These are phyloP conservation scores for Aethionema arabicum DNA, from an alignment of 345 rosid genomes.

Conservation along the genomic window DNA sequence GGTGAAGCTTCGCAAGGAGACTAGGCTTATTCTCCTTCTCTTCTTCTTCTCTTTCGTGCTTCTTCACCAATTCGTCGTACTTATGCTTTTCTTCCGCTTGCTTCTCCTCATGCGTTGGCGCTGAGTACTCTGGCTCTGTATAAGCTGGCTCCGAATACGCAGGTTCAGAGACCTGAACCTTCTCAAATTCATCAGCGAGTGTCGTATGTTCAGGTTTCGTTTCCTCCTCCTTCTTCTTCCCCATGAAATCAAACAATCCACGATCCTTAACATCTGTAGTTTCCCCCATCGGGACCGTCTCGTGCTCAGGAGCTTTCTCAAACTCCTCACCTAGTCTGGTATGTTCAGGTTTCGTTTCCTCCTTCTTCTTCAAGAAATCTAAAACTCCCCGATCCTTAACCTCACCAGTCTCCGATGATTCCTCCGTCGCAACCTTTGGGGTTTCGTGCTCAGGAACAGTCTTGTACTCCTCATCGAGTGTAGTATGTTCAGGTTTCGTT, in stretches of 20 bases:
- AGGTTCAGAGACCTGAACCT: conserved; percentile 53
- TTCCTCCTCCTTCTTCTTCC: too few species aligned
- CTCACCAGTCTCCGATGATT: conserved; percentile 1
- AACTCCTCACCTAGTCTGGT: too few species aligned
- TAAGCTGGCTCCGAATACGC: conserved; percentile 10
- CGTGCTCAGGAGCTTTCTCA: too few species aligned
- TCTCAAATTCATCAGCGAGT: conserved; percentile 46
- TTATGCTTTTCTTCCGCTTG: conserved; percentile 46
- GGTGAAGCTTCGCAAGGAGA: conserved; percentile 63
- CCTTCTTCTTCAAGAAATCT: too few species aligned
- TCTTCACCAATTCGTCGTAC: not conserved
- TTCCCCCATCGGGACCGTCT: too few species aligned
- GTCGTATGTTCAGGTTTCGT: too few species aligned
- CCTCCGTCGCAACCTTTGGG: conserved; percentile 3
- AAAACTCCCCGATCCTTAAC: too few species aligned
- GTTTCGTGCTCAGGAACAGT: too few species aligned
- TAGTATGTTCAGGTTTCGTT: conserved; percentile 59
- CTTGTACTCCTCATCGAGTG: conserved; percentile 20
- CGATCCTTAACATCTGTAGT: too few species aligned
- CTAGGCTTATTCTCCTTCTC: conserved; percentile 19
- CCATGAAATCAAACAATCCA: too few species aligned
- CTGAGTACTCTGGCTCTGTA: too few species aligned
- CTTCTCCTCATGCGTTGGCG: conserved; percentile 23
- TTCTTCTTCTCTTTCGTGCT: not conserved
- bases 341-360: too few species aligned